Evolutionary conservation across 1,284 basidiomycete species (phyloP), one percentile per base, ranked within the genome.

Genomic region (Rhodotorula sp.): DNA sequence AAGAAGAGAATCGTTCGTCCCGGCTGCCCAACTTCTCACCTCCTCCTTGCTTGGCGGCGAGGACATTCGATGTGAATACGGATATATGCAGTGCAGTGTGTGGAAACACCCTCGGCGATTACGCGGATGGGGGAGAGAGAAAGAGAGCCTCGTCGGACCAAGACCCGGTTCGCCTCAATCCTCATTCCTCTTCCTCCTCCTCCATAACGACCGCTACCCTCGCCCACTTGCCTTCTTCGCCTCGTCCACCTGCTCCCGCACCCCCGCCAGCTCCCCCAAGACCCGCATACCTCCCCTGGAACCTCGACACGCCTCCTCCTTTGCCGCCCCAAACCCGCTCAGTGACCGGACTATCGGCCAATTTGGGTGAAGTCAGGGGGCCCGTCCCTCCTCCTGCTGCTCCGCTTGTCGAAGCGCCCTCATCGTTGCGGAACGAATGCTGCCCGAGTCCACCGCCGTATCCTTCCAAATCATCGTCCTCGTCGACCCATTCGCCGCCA

Each of bases 401-500:
- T n/a, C n/a, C n/a, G n/a, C n/a, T n/a, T n/a, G n/a, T n/a, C n/a
- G n/a, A n/a, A n/a, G n/a, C 53, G 29, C 29, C 19, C 53, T 9
- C 29, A 3, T 32, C 7, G 19, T 20, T 27, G 6, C 32, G 29
- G 20, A 19, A 30, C 10, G 15, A 17, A 15, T 19, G 19, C 34
- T 71, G 72, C 2, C 70, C 69, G 11, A 71, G 51, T 22, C 69
- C 72, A 10, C 70, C 67, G 3, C 64, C 64, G 48, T 65, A 66
- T 17, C 69, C 64, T 0, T 52, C 63, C 10, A 71, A 54, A 17
- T 80, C 79, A 22, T 81, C 81, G 30, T 81, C 81, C 39, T 83
- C 82, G 62, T 81, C 81, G 32, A 80, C 77, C 82, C 81, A 81
- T n/a, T 81, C 81, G 17, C 80, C 79, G 36, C 80, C 76, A 20